These are phyloP conservation scores for Tremellales sp. DNA, from an alignment of 1,284 basidiomycete species.

Conservation along the genomic window DNA sequence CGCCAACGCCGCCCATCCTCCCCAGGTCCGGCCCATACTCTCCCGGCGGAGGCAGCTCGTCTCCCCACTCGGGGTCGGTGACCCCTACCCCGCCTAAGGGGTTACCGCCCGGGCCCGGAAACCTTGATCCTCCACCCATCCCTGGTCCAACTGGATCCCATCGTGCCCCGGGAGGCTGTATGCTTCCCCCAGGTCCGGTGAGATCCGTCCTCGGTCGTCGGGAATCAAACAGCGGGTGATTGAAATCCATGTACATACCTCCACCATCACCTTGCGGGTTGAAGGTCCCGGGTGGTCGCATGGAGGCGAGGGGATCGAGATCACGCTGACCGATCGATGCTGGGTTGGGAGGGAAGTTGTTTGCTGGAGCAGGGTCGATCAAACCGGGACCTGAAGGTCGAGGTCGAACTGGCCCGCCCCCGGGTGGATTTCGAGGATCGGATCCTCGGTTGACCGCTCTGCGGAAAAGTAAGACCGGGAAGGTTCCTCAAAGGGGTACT, in stretches of 20 bases:
- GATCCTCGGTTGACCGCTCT: conserved; percentile 15
- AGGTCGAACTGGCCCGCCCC: conserved; percentile 24
- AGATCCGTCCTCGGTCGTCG: conserved; percentile 22
- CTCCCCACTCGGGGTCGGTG: conserved; percentile 43
- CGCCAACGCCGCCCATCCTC: conserved; percentile 16
- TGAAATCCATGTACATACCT: conserved; percentile 54
- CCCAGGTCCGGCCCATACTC: conserved; percentile 44
- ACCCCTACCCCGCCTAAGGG: conserved; percentile 37
- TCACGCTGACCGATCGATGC: conserved; percentile 52
- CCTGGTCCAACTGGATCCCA: conserved; percentile 55
- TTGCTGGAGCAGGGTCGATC: conserved; percentile 4
- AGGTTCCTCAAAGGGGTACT: conserved; percentile 13
- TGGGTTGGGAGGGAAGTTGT: conserved; percentile 22
- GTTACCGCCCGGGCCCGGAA: conserved; percentile 33
- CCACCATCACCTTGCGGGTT: conserved; percentile 42
- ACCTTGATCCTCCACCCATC: conserved; percentile 18
- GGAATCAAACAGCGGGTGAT: conserved; percentile 53
- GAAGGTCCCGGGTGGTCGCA: conserved; percentile 27
- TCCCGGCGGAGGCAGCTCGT: conserved; percentile 47
- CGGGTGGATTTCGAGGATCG: conserved; percentile 25
- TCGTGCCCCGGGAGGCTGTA: conserved; percentile 51
- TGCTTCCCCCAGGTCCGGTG: conserved; percentile 37
- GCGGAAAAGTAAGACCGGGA: background rate
- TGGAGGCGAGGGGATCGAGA: conserved; percentile 51
- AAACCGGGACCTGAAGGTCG: conserved; percentile 11